phyloP scores from a whole-genome alignment of 805 yeast species.

The Saturnispora zaruensis region DNA sequence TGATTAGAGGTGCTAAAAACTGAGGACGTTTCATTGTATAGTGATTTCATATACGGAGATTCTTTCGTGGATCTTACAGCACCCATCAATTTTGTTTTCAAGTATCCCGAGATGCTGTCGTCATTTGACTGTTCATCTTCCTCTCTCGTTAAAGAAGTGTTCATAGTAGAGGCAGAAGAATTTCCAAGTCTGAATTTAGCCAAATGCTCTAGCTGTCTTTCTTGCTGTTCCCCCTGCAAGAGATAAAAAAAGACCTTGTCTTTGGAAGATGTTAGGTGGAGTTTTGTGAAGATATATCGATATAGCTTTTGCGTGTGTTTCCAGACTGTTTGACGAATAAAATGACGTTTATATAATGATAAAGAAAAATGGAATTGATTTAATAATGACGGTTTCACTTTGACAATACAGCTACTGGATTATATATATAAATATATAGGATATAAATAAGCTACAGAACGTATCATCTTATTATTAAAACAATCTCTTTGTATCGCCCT shows the following conservation, averaged over 20 bases:
- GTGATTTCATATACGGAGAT: constrained; percentile 37
- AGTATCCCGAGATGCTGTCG: constrained; percentile 18
- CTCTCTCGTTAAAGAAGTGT: neutral
- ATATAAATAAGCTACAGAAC: neutral
- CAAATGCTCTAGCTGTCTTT: constrained; percentile 12
- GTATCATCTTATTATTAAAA: neutral
- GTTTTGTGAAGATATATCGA: neutral
- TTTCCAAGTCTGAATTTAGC: neutral
- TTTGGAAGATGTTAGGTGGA: constrained; percentile 12
- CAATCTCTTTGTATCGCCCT: neutral
- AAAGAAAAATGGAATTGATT: neutral
- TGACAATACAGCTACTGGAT: neutral
- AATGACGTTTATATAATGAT: neutral
- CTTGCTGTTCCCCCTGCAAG: constrained; percentile 16
- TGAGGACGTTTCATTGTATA: constrained; percentile 26
- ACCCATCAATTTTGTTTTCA: constrained; percentile 36
- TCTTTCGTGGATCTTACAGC: constrained; percentile 45
- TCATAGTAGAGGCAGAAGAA: neutral
- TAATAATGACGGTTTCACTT: neutral
- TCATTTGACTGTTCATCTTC: constrained; percentile 10
- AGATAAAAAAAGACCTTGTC: constrained; percentile 25
- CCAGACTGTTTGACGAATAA: neutral
- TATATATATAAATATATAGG: neutral
- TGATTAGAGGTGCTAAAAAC: constrained; percentile 13
- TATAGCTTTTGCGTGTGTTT: constrained; percentile 4